Conservation (phyloP, 768 basidiomycete species). For the Suillus subaureus region DNA sequence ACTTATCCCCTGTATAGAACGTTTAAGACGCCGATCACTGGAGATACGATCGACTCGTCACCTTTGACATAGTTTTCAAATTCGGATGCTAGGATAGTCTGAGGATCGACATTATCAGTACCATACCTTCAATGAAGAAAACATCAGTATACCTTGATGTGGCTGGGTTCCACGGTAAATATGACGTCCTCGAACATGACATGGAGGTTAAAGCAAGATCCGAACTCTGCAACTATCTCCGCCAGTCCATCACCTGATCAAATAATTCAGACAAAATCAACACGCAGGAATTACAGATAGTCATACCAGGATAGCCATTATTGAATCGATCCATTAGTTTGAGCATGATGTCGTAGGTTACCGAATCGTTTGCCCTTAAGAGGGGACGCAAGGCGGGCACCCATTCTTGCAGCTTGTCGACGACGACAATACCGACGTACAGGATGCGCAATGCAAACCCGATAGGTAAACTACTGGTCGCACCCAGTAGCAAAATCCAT, state of each 20-base stretch:
- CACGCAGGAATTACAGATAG: neutral
- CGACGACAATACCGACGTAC: constrained; percentile 29
- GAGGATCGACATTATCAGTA: neutral
- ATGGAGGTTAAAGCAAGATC: constrained; percentile 48
- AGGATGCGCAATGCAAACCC: constrained; percentile 34
- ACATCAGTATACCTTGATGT: constrained; percentile 44
- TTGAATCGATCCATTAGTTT: constrained; percentile 37
- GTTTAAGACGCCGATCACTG: neutral
- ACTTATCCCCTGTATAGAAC: constrained; percentile 29
- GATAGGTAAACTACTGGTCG: constrained; percentile 37
- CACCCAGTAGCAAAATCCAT: constrained; percentile 38
- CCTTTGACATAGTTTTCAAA: constrained; percentile 65
- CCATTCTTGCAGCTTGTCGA: constrained; percentile 43
- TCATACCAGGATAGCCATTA: constrained; percentile 53
- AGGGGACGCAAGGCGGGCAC: constrained; percentile 46
- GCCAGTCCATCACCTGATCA: constrained; percentile 45
- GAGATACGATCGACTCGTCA: constrained; percentile 14
- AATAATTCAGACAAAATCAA: neutral
- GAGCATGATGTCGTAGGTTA: constrained; percentile 47
- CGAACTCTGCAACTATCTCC: constrained; percentile 36
- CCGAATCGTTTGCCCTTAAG: constrained; percentile 43
- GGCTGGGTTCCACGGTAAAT: constrained; percentile 53
- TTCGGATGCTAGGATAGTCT: constrained; percentile 54
- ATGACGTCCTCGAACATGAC: constrained; percentile 48
- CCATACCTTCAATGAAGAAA: neutral